These are phyloP conservation scores for Cryptococcus hybrid DNA, from an alignment of 1,284 basidiomycete species.

Conservation along the genomic window DNA sequence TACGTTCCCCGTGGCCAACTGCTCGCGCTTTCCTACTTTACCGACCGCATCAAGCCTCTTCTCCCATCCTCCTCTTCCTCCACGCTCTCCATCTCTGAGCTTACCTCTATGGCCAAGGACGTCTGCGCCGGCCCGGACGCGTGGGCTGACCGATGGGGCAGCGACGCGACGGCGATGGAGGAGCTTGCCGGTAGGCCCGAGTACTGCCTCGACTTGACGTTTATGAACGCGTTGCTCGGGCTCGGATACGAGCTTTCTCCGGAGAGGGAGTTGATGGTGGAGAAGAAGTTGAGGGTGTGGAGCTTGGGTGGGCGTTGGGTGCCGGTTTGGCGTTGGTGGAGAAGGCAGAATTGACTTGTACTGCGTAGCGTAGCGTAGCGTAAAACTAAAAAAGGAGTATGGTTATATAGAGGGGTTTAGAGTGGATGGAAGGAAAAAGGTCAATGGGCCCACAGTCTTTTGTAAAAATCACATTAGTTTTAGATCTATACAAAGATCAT, in stretches of 20 bases:
- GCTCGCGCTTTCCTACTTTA: constrained; percentile 93
- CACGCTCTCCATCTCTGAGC: constrained; percentile 59
- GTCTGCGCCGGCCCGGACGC: constrained; percentile 67
- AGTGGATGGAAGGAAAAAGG: too few relatives aligned
- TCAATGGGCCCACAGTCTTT: too few relatives aligned
- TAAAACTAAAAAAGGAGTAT: too few relatives aligned
- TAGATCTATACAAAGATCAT: too few relatives aligned
- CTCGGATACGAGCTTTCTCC: constrained; percentile 78
- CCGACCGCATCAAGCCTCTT: constrained; percentile 85
- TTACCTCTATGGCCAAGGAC: constrained; percentile 64
- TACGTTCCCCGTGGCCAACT: constrained; percentile 77
- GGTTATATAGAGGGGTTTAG: too few relatives aligned
- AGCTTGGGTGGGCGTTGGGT: constrained; percentile 92
- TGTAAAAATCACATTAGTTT: too few relatives aligned
- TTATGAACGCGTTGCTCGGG: constrained; percentile 83
- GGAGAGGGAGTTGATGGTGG: constrained; percentile 67
- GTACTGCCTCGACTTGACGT: constrained; percentile 93
- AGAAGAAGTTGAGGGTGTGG: constrained; percentile 89
- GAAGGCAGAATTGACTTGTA: constrained; percentile 48
- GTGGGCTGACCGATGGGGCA: constrained; percentile 57
- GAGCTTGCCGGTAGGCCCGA: constrained; percentile 84
- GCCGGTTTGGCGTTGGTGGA: constrained; percentile 68
- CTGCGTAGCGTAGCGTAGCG: constrained; percentile 21
- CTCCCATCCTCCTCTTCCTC: constrained; percentile 51
- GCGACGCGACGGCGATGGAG: constrained; percentile 59